Conservation (phyloP, 2,329 filamentous ascomycete species). For the Chaetomiaceae sp. region DNA sequence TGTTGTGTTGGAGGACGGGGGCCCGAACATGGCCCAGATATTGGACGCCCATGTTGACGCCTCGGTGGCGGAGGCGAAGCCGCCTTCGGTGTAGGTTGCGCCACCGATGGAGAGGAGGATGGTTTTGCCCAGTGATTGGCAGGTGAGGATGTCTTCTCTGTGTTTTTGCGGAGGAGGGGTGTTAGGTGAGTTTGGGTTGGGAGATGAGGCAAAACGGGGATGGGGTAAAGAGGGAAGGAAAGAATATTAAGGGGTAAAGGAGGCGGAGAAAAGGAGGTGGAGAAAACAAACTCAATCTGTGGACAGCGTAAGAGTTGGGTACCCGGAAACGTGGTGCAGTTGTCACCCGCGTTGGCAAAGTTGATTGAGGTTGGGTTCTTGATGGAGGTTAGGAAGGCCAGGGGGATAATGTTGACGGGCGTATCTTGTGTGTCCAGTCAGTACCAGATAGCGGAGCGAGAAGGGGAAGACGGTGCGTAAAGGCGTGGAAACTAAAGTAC, state of each 20-base stretch:
- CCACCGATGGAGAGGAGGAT: constrained; percentile 69
- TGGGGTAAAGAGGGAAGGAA: neutral
- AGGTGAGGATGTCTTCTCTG: constrained; percentile 50
- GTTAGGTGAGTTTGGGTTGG: neutral
- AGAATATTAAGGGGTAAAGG: neutral
- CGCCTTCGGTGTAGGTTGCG: constrained; percentile 63
- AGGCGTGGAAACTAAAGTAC: constrained; percentile 37
- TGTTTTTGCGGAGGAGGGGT: neutral
- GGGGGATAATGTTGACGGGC: constrained; percentile 49
- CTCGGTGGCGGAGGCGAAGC: constrained; percentile 50
- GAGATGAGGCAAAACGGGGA: neutral
- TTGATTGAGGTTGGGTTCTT: constrained; percentile 52
- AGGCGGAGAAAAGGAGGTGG: neutral
- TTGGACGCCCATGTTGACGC: constrained; percentile 54
- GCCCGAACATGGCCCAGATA: constrained; percentile 69
- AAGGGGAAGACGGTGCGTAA: constrained; percentile 26
- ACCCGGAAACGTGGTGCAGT: constrained; percentile 55
- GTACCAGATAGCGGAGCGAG: no score
- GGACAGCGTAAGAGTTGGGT: constrained; percentile 57
- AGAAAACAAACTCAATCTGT: constrained; percentile 52
- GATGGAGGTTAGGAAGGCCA: constrained; percentile 59
- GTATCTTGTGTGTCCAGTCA: no score
- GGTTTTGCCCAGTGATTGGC: constrained; percentile 62
- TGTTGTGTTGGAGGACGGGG: constrained; percentile 30
- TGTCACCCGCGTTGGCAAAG: constrained; percentile 60